A percentile compares a stretch with the other conserved stretches of the same genome.
Evolutionary conservation across 78 protist species (phyloP).

Genomic region (Dictyostelium discoideum): dicty_2.7 NC_007089.4:3668001-3668500

Average conservation of each 20-base stretch:
- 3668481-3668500: background rate
- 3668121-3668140: background rate
- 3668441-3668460: background rate
- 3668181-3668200: background rate
- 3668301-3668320: background rate
- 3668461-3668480: background rate
- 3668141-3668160: background rate
- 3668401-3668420: background rate
- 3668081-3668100: too few species aligned
- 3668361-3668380: too few species aligned
- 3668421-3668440: background rate
- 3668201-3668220: background rate
- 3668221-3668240: background rate
- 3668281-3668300: background rate
- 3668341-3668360: background rate
- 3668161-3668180: background rate
- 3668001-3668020: background rate
- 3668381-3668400: background rate
- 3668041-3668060: too few species aligned
- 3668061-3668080: too few species aligned
- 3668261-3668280: background rate
- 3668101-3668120: background rate
- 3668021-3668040: background rate
- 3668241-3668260: background rate
- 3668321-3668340: background rate